phyloP scores from a whole-genome alignment of 768 basidiomycete species.

The Agaricus subrufescens region DNA sequence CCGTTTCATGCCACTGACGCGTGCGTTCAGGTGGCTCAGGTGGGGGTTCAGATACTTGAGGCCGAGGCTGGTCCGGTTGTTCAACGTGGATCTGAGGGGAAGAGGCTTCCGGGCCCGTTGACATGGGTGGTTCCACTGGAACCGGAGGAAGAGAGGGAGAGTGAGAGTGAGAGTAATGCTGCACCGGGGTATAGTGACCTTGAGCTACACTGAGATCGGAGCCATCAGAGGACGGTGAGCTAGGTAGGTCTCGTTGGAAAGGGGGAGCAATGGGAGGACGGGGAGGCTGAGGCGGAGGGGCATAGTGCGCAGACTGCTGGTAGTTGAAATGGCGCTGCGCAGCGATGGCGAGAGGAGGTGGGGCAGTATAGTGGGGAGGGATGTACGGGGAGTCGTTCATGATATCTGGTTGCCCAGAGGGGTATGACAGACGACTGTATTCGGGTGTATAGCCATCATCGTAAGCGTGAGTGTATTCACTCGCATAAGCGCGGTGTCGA shows the following conservation, averaged over 20 bases:
- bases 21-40: conserved; percentile 6
- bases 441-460: background rate
- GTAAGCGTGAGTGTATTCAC: background rate
- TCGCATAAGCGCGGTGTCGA: background rate
- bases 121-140: background rate
- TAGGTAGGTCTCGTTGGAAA: background rate
- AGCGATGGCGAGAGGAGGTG: background rate
- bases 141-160: background rate
- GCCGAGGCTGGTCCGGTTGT: background rate
- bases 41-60: background rate
- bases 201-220: background rate
- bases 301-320: background rate
- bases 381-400: background rate
- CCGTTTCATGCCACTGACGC: conserved; percentile 27
- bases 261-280: background rate
- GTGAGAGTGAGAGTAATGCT: background rate
- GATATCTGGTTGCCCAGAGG: background rate
- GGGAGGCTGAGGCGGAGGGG: background rate
- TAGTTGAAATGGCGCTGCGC: background rate
- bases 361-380: background rate
- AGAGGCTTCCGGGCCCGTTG: background rate
- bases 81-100: background rate
- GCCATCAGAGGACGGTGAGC: background rate
- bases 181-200: background rate
- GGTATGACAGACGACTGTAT: background rate